Evolutionary conservation across 768 basidiomycete genomes (phyloP), one percentile per base, ranked within the genome.

Genomic region (Pholiota conissans): DNA sequence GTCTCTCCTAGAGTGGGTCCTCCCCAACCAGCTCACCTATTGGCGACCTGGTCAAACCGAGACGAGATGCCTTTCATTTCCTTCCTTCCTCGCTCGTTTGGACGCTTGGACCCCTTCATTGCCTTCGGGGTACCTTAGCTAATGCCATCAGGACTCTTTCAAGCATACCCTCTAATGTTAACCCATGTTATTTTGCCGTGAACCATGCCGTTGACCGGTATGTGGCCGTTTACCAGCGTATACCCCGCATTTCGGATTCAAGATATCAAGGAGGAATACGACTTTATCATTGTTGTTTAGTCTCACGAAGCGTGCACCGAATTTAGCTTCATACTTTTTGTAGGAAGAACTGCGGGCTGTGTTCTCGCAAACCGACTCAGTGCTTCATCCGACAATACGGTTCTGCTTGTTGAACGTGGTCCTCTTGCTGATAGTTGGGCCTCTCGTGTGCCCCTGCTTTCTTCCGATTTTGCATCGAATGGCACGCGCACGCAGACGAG

Each of bases 281-380:
- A 55, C 22, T 55, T 48, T 26, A 48, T 55, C 16, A 22, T 55
- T 22, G 45, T 55, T 29, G 54, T 45, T 48, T 26, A 30, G 39
- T 3, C 26, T 13, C 18, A n/a, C n/a, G 24, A 53, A 35, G 7
- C 24, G 11, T 16, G 2, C 6, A 16, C 30, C 27, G 29, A 22
- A 29, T 42, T 11, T 24, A n/a, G 8, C 42, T 39, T 29, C 18
- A 14, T 35, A 48, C 24, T 20, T 16, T 22, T 22, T 35, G 8
- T 30, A 59, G 58, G 58, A 35, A 55, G 59, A 18, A 56, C 59
- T 0, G 54, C 59, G n/a, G 59, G 59, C 22, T 60, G 55, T 37
- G 59, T 60, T 11, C 51, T 60, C 3, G 59, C 59, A 13, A 60
- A 56, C 55, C 55, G 59, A 10, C 45, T 60, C n/a, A 60, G 59